Conservation (phyloP, 805 yeast genomes). For the Schwanniomyces polymorphus region DNA sequence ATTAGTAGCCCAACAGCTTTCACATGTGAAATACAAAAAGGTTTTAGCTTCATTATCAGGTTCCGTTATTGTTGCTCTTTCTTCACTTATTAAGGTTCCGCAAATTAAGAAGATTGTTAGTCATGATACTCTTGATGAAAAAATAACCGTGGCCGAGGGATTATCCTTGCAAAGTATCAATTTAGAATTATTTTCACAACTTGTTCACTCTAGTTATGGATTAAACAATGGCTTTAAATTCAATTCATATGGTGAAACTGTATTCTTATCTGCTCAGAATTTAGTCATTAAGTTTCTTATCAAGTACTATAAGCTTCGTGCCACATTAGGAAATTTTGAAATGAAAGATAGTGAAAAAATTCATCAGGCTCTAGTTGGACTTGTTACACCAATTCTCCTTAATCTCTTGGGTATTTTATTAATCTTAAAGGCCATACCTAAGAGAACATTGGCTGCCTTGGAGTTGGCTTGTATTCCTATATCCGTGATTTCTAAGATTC, state of each 20-base stretch:
- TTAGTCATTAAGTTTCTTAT: constrained; percentile 33
- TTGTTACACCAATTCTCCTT: constrained; percentile 24
- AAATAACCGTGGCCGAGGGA: constrained; percentile 35
- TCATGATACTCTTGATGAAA: constrained; percentile 22
- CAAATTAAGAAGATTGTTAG: constrained; percentile 36
- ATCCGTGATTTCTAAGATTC: constrained; percentile 35
- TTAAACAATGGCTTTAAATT: constrained; percentile 32
- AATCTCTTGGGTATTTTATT: constrained; percentile 27
- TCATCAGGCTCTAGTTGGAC: constrained; percentile 12
- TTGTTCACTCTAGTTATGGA: constrained; percentile 41
- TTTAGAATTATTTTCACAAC: constrained; percentile 36
- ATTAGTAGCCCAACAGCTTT: constrained; percentile 33
- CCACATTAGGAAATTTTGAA: constrained; percentile 13
- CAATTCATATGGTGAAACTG: constrained; percentile 40
- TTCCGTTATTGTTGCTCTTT: constrained; percentile 33
- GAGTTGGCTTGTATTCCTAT: constrained; percentile 41
- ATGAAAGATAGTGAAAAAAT: constrained; percentile 18
- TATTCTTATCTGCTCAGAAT: constrained; percentile 40
- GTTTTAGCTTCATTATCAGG: constrained; percentile 33
- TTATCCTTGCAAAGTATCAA: constrained; percentile 34
- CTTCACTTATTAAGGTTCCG: constrained; percentile 40
- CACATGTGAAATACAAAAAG: constrained; percentile 33
- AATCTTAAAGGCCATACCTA: constrained; percentile 32
- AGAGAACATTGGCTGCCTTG: constrained; percentile 23
- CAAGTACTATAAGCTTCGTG: constrained; percentile 30